phyloP scores from a whole-genome alignment of 208 protist genomes.

The Crithidia brevicula region DNA sequence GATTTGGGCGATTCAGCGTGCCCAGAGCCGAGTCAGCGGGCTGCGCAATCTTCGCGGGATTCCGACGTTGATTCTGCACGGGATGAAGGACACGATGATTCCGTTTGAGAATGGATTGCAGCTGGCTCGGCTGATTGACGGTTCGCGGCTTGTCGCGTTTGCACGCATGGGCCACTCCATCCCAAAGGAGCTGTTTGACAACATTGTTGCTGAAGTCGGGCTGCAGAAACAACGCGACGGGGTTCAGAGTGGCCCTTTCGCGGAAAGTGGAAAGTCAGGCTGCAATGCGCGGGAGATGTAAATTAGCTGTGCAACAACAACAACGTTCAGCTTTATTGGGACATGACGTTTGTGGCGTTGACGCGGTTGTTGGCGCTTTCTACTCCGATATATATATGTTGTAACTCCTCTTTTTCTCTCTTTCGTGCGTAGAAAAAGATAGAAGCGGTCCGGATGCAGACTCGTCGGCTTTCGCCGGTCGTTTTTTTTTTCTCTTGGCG shows the following conservation, averaged over 20 bases:
- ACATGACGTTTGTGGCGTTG: too few relatives aligned
- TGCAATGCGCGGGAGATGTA: too few relatives aligned
- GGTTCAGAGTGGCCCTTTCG: too few relatives aligned
- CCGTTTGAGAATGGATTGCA: slow-evolving; percentile 63
- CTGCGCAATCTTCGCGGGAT: slow-evolving; percentile 32
- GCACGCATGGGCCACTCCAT: slow-evolving; percentile 62
- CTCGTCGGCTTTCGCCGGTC: too few relatives aligned
- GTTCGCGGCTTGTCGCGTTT: slow-evolving; percentile 48
- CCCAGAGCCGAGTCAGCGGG: slow-evolving; percentile 36
- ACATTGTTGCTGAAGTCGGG: slow-evolving; percentile 42
- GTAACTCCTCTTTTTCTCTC: too few relatives aligned
- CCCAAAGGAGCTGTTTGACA: slow-evolving; percentile 29
- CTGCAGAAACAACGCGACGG: slow-evolving; percentile 15
- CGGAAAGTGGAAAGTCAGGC: not conserved
- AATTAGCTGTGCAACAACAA: too few relatives aligned
- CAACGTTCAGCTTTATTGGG: too few relatives aligned
- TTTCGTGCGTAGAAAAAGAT: too few relatives aligned
- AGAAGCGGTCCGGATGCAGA: too few relatives aligned
- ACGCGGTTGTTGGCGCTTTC: too few relatives aligned
- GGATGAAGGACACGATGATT: slow-evolving; percentile 55
- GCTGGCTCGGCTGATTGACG: slow-evolving; percentile 43
- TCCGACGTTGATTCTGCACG: slow-evolving; percentile 58
- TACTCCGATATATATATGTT: too few relatives aligned
- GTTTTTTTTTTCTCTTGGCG: too few relatives aligned
- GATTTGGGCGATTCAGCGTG: slow-evolving; percentile 58